Conservation (phyloP, 1,284 basidiomycete genomes). For the Cerioporus squamosus region DNA sequence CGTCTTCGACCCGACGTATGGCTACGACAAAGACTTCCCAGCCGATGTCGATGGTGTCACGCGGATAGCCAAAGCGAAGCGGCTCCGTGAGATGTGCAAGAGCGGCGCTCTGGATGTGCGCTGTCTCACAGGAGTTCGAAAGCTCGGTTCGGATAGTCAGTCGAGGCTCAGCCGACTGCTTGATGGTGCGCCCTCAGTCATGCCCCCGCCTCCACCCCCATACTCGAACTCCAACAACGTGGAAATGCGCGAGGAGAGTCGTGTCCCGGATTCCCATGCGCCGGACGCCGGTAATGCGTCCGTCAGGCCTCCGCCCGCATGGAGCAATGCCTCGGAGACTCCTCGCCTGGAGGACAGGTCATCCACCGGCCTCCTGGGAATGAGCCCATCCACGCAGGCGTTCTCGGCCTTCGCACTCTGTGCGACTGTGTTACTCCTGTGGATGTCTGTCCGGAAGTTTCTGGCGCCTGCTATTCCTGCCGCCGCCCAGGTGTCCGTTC, state of each 20-base stretch:
- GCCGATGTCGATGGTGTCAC: constrained; percentile 49
- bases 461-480: background rate
- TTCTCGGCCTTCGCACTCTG: constrained; percentile 24
- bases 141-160: constrained; percentile 44
- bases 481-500: background rate
- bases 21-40: constrained; percentile 38
- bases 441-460: constrained; percentile 21
- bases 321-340: constrained; percentile 5
- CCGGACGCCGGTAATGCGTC: constrained; percentile 7
- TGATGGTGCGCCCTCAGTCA: constrained; percentile 38
- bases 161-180: constrained; percentile 39
- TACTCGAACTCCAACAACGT: constrained; percentile 14
- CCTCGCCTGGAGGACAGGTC: constrained; percentile 1
- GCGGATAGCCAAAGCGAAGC: constrained; percentile 41
- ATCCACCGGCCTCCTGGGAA: constrained; percentile 5
- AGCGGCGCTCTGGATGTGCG: constrained; percentile 50
- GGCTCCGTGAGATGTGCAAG: constrained; percentile 37
- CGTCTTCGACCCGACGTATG: constrained; percentile 15
- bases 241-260: background rate
- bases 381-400: constrained; percentile 18
- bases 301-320: constrained; percentile 4
- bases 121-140: constrained; percentile 65
- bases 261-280: background rate
- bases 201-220: constrained; percentile 10
- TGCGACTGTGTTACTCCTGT: constrained; percentile 21